Evolutionary conservation across 2,329 filamentous ascomycete genomes (phyloP).

Genomic region (Pseudogymnoascus sp.): DNA sequence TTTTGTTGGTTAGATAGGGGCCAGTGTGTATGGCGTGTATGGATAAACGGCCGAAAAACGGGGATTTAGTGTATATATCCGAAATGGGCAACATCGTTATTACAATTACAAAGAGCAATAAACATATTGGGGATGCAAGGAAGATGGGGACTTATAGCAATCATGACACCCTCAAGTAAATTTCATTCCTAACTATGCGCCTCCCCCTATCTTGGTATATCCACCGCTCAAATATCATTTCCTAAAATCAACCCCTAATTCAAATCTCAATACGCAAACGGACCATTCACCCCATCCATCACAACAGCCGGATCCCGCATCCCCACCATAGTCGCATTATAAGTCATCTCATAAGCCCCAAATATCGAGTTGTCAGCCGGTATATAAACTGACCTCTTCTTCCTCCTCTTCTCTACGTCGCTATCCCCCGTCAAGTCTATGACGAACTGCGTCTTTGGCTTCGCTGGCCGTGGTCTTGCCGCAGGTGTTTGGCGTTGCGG

Average conservation of each 20-base stretch:
- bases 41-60: neutral
- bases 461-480: neutral
- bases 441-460: neutral
- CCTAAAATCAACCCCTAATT: neutral
- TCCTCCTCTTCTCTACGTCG: neutral
- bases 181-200: neutral
- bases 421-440: neutral
- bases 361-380: conserved; percentile 20
- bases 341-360: conserved; percentile 17
- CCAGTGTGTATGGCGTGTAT: neutral
- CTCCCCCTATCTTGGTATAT: neutral
- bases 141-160: neutral
- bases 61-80: neutral
- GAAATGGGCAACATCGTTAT: neutral
- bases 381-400: conserved; percentile 9
- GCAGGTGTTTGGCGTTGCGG: no score
- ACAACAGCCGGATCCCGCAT: neutral
- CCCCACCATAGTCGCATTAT: conserved; percentile 1
- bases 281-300: neutral
- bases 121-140: neutral
- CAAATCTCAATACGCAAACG: neutral
- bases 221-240: neutral
- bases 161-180: neutral
- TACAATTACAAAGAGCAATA: neutral
- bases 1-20: neutral